Evolutionary conservation across 2,329 filamentous ascomycete species (phyloP).

Genomic region (Escovopsis sp.): DNA sequence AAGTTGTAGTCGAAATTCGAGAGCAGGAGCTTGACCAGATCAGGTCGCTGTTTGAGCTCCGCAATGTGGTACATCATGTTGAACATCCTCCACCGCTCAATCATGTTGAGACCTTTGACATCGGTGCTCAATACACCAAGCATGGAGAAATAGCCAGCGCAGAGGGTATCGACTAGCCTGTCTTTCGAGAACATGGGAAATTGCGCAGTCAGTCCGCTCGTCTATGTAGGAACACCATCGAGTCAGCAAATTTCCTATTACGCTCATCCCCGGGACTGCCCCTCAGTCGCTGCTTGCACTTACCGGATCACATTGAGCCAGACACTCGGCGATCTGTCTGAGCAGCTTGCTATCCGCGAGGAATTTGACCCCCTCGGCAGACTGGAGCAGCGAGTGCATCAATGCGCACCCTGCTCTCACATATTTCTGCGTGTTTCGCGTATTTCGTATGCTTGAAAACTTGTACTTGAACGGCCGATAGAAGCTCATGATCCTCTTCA

Average conservation of each 20-base stretch:
- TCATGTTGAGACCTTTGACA: constrained; percentile 66
- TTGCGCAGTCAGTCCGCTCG: constrained; percentile 60
- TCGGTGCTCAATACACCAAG: constrained; percentile 77
- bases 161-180: constrained; percentile 72
- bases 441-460: constrained; percentile 81
- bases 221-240: constrained; percentile 21
- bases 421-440: constrained; percentile 86
- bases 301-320: constrained; percentile 87
- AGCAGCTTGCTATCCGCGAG: constrained; percentile 84
- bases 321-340: constrained; percentile 84
- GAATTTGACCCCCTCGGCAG: constrained; percentile 69
- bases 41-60: constrained; percentile 77
- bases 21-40: constrained; percentile 76
- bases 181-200: constrained; percentile 80
- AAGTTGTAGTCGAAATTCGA: constrained; percentile 86
- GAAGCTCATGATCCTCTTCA: constrained; percentile 88
- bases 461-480: constrained; percentile 94
- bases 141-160: constrained; percentile 87
- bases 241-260: no score
- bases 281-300: constrained; percentile 11
- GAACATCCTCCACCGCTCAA: constrained; percentile 94
- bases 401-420: constrained; percentile 78
- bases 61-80: constrained; percentile 99
- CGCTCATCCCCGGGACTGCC: no score
- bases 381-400: constrained; percentile 75